These are phyloP conservation scores for Termitomyces sp. DNA, from an alignment of 768 basidiomycete genomes.

Conservation along the genomic window DNA sequence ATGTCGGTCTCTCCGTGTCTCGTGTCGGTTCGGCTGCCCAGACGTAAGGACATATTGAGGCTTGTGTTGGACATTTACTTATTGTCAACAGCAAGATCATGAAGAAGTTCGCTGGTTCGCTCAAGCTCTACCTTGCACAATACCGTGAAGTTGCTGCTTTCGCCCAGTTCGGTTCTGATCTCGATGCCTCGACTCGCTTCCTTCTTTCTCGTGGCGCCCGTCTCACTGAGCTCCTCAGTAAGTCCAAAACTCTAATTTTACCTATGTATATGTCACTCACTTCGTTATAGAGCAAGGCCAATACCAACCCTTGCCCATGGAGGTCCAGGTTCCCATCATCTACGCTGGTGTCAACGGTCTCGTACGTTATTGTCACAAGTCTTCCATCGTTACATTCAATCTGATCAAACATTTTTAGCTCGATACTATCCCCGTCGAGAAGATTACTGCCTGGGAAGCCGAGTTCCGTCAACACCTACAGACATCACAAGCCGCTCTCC, in stretches of 20 bases:
- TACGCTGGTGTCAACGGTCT: conserved; percentile 99
- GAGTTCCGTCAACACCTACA: conserved; percentile 88
- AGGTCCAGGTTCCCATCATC: conserved; percentile 97
- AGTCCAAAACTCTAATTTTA: conserved; percentile 19
- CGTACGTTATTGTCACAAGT: conserved; percentile 37
- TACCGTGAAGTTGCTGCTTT: conserved; percentile 99
- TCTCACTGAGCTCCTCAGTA: conserved; percentile 93
- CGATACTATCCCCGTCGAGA: conserved; percentile 90
- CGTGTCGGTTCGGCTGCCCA: conserved; percentile 99
- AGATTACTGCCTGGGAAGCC: conserved; percentile 90
- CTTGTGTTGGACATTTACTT: not conserved
- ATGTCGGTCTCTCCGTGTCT: conserved; percentile 99
- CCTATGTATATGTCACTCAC: conserved; percentile 11
- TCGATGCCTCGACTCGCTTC: conserved; percentile 99
- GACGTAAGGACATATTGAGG: conserved; percentile 59
- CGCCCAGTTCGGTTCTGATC: conserved; percentile 99
- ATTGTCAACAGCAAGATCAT: conserved; percentile 77
- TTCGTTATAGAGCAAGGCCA: conserved; percentile 84
- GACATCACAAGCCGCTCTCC: conserved; percentile 66
- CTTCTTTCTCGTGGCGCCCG: conserved; percentile 96
- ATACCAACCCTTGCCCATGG: conserved; percentile 92
- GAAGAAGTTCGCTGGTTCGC: conserved; percentile 99
- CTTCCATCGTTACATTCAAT: not conserved
- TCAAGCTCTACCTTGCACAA: conserved; percentile 99
- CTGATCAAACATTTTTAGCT: conserved; percentile 42